These are phyloP conservation scores for Cyclocybe cylindracea DNA, from an alignment of 768 basidiomycete genomes.

Conservation along the genomic window DNA sequence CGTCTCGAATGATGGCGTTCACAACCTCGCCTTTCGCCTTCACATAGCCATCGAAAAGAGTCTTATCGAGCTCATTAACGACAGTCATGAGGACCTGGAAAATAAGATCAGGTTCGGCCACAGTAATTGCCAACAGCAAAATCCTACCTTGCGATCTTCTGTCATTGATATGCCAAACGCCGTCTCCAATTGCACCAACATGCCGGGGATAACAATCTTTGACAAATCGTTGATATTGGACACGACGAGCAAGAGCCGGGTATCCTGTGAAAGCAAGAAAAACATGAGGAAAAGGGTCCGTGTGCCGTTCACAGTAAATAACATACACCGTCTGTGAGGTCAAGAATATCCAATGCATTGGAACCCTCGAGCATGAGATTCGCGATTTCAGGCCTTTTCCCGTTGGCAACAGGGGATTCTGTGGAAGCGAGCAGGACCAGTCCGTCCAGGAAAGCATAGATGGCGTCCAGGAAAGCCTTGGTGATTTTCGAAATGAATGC, in stretches of 20 bases:
- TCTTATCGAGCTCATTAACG: slow-evolving; percentile 82
- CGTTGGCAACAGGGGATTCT: slow-evolving; percentile 53
- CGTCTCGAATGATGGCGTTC: slow-evolving; percentile 67
- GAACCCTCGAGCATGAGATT: slow-evolving; percentile 32
- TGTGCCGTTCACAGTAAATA: slow-evolving; percentile 7
- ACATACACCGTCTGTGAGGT: slow-evolving; percentile 65
- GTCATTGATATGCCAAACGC: slow-evolving; percentile 71
- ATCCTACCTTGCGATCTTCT: slow-evolving; percentile 68
- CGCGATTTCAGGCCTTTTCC: slow-evolving; percentile 33
- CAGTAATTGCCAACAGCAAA: slow-evolving; percentile 9
- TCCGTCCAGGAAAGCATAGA: slow-evolving; percentile 88
- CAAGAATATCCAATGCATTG: slow-evolving; percentile 57
- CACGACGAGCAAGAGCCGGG: slow-evolving; percentile 81
- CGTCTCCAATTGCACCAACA: slow-evolving; percentile 79
- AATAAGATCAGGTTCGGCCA: slow-evolving; percentile 4
- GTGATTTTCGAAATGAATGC: slow-evolving; percentile 75
- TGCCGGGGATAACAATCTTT: slow-evolving; percentile 67
- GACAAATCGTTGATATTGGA: slow-evolving; percentile 86
- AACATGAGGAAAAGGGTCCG: slow-evolving; percentile 5
- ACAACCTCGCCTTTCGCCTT: slow-evolving; percentile 78
- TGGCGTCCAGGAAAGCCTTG: slow-evolving; percentile 80
- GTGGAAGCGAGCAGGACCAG: slow-evolving; percentile 77
- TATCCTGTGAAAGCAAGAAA: slow-evolving; percentile 56
- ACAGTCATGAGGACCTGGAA: slow-evolving; percentile 71
- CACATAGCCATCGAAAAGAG: slow-evolving; percentile 85